A percentile compares a stretch with the other conserved stretches of the same genome.
Conservation (phyloP, 2,329 filamentous ascomycete genomes). For the Lecanicillium sp. region DNA sequence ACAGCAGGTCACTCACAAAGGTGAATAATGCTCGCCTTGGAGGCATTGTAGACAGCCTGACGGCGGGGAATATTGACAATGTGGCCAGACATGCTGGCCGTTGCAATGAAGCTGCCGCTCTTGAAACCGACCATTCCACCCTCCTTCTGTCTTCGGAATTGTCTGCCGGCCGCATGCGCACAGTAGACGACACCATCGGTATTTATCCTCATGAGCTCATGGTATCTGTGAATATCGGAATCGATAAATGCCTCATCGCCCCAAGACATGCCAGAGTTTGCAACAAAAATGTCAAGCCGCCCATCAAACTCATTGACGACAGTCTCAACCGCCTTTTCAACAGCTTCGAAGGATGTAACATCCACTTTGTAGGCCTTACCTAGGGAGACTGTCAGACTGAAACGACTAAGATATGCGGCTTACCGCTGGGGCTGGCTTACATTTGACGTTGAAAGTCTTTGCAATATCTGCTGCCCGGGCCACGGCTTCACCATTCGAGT, state of each 20-base stretch:
- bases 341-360: conserved; percentile 46
- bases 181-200: conserved; percentile 75
- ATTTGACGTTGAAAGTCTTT: conserved; percentile 60
- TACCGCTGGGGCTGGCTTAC: conserved; percentile 36
- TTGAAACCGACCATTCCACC: conserved; percentile 59
- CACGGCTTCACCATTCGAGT: conserved; percentile 59
- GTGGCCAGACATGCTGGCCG: conserved; percentile 71
- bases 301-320: conserved; percentile 64
- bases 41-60: conserved; percentile 6
- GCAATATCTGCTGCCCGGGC: conserved; percentile 58
- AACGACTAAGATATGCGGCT: background rate
- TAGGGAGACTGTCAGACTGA: conserved; percentile 22
- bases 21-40: conserved; percentile 1
- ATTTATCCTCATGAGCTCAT: conserved; percentile 63
- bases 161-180: conserved; percentile 60
- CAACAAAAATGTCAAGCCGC: conserved; percentile 71
- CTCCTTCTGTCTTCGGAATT: conserved; percentile 65
- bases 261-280: conserved; percentile 74
- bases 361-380: conserved; percentile 59
- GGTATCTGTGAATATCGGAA: conserved; percentile 57
- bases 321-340: conserved; percentile 44
- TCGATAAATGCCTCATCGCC: conserved; percentile 62
- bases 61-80: conserved; percentile 33
- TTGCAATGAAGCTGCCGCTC: conserved; percentile 68
- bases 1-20: background rate